A percentile compares a stretch with the other conserved stretches of the same genome.
These are phyloP conservation scores for Gastrodia elata DNA, from an alignment of 106 monocot genomes.

Conservation along the genomic window DNA sequence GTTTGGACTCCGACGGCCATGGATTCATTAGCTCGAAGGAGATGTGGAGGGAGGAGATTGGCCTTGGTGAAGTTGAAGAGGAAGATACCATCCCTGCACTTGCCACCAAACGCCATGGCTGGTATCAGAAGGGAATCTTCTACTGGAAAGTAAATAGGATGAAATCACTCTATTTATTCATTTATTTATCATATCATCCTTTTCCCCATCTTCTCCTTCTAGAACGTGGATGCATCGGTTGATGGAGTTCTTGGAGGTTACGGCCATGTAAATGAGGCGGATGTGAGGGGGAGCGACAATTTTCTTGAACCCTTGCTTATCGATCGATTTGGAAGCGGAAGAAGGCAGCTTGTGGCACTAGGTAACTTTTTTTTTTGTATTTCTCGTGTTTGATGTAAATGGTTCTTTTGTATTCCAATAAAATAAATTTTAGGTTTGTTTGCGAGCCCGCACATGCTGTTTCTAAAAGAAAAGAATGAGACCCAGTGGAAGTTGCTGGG, in stretches of 20 bases:
- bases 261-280: conserved; percentile 65
- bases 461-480: not conserved
- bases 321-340: conserved; percentile 46
- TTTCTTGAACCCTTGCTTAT: conserved; percentile 56
- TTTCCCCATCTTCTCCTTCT: not conserved
- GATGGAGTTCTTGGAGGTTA: conserved; percentile 95
- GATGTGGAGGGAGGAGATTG: conserved; percentile 90
- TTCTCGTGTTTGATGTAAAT: not conserved
- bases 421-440: not conserved
- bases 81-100: not conserved
- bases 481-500: not conserved
- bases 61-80: conserved; percentile 17
- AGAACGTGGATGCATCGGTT: conserved; percentile 90
- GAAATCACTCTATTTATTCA: conserved; percentile 2
- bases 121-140: conserved; percentile 84
- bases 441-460: too few relatives aligned
- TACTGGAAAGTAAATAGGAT: conserved; percentile 81
- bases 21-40: conserved; percentile 52
- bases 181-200: not conserved
- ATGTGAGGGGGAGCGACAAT: conserved; percentile 76
- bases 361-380: conserved; percentile 27
- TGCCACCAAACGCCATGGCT: conserved; percentile 40
- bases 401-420: not conserved
- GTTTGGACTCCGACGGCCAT: conserved; percentile 61
- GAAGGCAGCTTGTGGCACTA: conserved; percentile 66